A percentile compares a stretch with the other conserved stretches of the same genome.
Conservation (phyloP, 805 yeast genomes). For the Maudiozyma saulgeensis region DNA sequence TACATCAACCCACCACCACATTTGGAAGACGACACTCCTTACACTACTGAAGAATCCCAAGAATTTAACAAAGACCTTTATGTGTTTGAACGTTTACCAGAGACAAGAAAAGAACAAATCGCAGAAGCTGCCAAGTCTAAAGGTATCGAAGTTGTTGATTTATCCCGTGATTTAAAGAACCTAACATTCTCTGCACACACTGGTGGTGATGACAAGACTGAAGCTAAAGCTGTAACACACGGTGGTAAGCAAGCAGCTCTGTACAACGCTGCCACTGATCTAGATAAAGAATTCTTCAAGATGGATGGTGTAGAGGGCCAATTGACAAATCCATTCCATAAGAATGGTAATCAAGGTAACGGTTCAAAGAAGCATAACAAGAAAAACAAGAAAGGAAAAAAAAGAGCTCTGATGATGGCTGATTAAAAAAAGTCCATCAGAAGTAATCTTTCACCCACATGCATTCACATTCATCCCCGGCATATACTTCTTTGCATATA, state of each 20-base stretch:
- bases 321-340: conserved; percentile 66
- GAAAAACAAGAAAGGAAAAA: conserved; percentile 60
- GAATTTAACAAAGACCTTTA: conserved; percentile 72
- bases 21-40: conserved; percentile 44
- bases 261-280: conserved; percentile 67
- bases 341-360: conserved; percentile 25
- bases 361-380: conserved; percentile 56
- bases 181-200: conserved; percentile 76
- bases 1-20: conserved; percentile 85
- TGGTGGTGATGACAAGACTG: conserved; percentile 36
- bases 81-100: conserved; percentile 55
- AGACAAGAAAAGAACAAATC: conserved; percentile 63
- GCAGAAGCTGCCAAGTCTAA: conserved; percentile 49
- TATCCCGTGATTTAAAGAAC: conserved; percentile 58
- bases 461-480: background rate
- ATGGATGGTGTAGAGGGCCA: conserved; percentile 57
- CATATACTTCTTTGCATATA: no score
- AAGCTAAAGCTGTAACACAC: conserved; percentile 48
- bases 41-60: conserved; percentile 41
- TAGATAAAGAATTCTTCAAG: conserved; percentile 79
- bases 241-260: conserved; percentile 81
- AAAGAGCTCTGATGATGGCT: conserved; percentile 29
- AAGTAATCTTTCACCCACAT: background rate
- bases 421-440: background rate
- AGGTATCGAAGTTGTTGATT: conserved; percentile 51